Conservation (phyloP, 768 basidiomycete genomes). For the Kwoniella mangroviensis region DNA sequence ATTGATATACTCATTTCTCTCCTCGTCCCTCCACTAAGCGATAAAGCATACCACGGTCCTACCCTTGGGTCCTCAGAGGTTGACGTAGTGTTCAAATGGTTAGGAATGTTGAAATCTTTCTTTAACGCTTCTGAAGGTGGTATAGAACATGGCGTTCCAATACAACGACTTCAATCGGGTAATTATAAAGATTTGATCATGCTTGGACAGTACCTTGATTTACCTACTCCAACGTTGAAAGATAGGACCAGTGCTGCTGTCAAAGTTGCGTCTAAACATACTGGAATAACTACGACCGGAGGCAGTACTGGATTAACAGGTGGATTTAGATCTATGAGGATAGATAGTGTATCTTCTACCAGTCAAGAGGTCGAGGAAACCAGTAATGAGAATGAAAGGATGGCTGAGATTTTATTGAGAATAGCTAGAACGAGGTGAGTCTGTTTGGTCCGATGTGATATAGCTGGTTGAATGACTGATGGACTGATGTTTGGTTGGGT, state of each 20-base stretch:
- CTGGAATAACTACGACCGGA: background rate
- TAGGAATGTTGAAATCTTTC: conserved; percentile 54
- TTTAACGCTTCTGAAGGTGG: conserved; percentile 55
- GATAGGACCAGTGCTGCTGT: conserved; percentile 51
- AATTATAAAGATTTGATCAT: conserved; percentile 54
- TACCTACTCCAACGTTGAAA: conserved; percentile 49
- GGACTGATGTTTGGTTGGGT: background rate
- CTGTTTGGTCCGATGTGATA: background rate
- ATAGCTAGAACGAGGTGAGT: conserved; percentile 53
- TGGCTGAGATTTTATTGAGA: conserved; percentile 55
- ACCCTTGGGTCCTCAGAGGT: conserved; percentile 36
- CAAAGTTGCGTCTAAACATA: conserved; percentile 38
- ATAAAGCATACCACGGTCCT: conserved; percentile 35
- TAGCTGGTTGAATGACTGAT: background rate
- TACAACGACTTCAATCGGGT: conserved; percentile 41
- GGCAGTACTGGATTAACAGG: conserved; percentile 15
- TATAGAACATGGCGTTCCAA: conserved; percentile 53
- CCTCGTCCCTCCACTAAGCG: conserved; percentile 54
- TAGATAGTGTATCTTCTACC: background rate
- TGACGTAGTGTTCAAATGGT: conserved; percentile 58
- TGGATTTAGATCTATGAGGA: conserved; percentile 12
- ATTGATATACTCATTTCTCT: conserved; percentile 52
- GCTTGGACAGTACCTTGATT: conserved; percentile 55
- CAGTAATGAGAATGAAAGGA: conserved; percentile 42
- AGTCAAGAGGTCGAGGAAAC: background rate